Conservation (phyloP, 176 grass and related monocot species). For the Lolium perenne region DNA sequence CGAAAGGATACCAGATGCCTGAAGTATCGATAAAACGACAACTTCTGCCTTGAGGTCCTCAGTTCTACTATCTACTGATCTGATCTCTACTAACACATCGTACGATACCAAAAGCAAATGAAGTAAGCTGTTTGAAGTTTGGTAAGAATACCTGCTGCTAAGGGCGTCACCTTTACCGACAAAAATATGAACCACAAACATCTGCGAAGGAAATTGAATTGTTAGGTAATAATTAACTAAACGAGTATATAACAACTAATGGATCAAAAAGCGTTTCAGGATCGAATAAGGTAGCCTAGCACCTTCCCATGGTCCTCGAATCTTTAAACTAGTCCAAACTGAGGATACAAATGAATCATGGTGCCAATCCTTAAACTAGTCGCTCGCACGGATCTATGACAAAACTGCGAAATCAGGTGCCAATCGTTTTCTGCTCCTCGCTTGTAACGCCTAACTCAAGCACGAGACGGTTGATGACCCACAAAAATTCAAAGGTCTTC, state of each 20-base stretch:
- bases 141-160: not conserved
- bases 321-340: not conserved
- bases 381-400: not conserved
- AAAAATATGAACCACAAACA: not conserved
- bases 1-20: no score
- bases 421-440: not conserved
- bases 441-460: not conserved
- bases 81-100: no score
- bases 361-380: not conserved
- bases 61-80: no score
- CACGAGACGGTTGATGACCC: no score
- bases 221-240: not conserved
- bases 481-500: no score
- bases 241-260: not conserved
- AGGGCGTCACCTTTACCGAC: not conserved
- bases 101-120: no score
- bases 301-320: not conserved
- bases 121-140: not conserved
- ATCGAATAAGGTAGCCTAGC: not conserved
- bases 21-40: no score
- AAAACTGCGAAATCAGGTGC: not conserved
- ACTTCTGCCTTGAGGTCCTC: no score
- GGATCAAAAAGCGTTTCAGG: not conserved
- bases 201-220: not conserved
- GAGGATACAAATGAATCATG: not conserved